Percentiles rank a stretch among this genome's conserved stretches.
phyloP scores from a whole-genome alignment of 75 land plant genomes.

The Pinus taeda region DNA sequence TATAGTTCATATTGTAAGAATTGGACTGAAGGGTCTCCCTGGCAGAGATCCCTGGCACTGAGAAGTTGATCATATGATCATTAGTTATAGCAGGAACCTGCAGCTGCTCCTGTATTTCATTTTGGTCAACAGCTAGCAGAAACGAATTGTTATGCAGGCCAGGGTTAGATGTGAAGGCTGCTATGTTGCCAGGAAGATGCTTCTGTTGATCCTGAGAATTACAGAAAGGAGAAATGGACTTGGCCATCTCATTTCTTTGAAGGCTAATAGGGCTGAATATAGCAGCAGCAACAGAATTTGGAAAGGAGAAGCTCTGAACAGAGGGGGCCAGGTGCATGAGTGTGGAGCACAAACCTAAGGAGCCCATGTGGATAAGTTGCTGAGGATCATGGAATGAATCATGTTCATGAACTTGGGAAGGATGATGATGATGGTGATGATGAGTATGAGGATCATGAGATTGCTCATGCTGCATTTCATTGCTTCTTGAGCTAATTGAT shows the following conservation, averaged over 20 bases:
- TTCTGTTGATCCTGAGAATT: neutral
- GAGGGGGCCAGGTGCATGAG: neutral
- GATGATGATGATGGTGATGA: too few relatives aligned
- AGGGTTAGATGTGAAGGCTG: slow-evolving; percentile 8
- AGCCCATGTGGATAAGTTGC: neutral
- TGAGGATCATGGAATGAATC: neutral
- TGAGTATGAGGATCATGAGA: neutral
- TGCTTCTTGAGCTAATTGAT: neutral
- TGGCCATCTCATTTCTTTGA: neutral
- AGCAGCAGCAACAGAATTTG: slow-evolving; percentile 3
- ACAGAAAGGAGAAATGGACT: neutral
- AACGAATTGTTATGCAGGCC: slow-evolving; percentile 40
- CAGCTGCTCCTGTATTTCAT: neutral
- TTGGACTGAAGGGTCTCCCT: slow-evolving; percentile 97
- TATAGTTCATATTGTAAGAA: slow-evolving; percentile 8
- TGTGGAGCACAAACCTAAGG: neutral
- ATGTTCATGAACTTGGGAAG: neutral
- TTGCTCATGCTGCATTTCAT: neutral
- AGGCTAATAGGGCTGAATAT: neutral
- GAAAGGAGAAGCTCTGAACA: neutral
- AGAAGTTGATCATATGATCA: slow-evolving; percentile 53
- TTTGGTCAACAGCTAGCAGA: slow-evolving; percentile 14
- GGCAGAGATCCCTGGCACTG: slow-evolving; percentile 37
- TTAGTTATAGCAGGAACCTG: neutral
- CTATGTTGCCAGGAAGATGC: neutral